Conservation (phyloP, 192 early-diverging fungal species). For the Coemansia reversa region DNA sequence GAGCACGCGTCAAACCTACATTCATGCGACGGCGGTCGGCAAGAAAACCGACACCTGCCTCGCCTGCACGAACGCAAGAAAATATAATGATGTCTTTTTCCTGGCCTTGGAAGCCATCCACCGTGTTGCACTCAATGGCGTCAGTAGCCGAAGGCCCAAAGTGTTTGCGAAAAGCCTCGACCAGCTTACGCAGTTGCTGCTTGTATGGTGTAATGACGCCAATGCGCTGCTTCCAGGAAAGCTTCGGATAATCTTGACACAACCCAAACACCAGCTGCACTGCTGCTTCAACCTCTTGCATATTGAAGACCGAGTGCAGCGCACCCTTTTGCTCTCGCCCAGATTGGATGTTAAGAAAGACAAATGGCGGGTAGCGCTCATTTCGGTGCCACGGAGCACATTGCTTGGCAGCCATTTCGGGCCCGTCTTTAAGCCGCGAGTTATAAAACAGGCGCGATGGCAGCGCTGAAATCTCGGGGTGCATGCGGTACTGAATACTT, state of each 20-base stretch:
- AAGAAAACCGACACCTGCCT: constrained; percentile 75
- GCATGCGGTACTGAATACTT: constrained; percentile 97
- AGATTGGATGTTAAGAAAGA: constrained; percentile 70
- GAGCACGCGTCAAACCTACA: constrained; percentile 85
- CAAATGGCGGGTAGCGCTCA: constrained; percentile 66
- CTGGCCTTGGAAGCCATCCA: constrained; percentile 97
- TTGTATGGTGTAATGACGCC: constrained; percentile 95
- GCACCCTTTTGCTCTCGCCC: constrained; percentile 65
- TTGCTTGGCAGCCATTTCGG: constrained; percentile 61
- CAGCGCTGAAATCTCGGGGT: constrained; percentile 83
- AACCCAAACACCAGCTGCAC: constrained; percentile 68
- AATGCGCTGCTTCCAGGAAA: constrained; percentile 68
- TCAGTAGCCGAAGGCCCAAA: constrained; percentile 67
- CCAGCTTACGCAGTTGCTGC: constrained; percentile 73
- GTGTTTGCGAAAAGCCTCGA: constrained; percentile 60
- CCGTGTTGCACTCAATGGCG: constrained; percentile 88
- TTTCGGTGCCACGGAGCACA: constrained; percentile 71
- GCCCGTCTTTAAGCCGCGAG: constrained; percentile 71
- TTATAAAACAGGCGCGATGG: constrained; percentile 81
- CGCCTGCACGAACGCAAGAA: constrained; percentile 83
- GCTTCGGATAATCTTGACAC: constrained; percentile 55
- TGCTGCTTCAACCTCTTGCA: constrained; percentile 73
- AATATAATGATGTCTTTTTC: constrained; percentile 98
- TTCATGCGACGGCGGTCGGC: constrained; percentile 87
- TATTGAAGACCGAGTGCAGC: constrained; percentile 74